These are phyloP conservation scores for Leishmania martiniquensis DNA, from an alignment of 208 protist species.

Conservation along the genomic window DNA sequence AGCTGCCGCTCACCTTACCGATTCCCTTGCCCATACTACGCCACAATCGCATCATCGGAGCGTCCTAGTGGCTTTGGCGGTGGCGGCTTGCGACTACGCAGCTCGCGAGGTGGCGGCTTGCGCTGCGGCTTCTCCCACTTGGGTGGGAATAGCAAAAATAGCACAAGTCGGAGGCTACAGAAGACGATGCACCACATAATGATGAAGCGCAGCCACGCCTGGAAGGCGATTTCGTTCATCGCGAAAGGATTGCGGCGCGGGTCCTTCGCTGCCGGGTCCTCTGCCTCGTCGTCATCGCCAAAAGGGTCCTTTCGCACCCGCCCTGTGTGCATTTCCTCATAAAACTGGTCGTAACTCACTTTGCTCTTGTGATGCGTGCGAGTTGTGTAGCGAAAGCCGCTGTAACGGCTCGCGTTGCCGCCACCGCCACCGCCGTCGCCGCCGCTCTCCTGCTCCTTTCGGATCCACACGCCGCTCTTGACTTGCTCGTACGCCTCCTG, in stretches of 20 bases:
- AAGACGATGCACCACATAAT: slow-evolving; percentile 86
- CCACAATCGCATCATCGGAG: slow-evolving; percentile 31
- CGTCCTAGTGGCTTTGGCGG: slow-evolving; percentile 70
- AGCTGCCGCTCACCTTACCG: too few relatives aligned
- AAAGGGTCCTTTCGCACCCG: slow-evolving; percentile 80
- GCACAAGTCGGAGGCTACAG: slow-evolving; percentile 54
- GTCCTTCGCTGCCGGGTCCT: slow-evolving; percentile 43
- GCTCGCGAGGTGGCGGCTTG: slow-evolving; percentile 69
- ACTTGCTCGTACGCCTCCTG: slow-evolving; percentile 91
- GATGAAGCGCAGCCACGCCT: slow-evolving; percentile 90
- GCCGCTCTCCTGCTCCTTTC: slow-evolving; percentile 45
- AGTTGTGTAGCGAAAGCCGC: slow-evolving; percentile 89
- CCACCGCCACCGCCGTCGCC: slow-evolving; percentile 45
- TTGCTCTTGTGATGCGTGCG: slow-evolving; percentile 78
- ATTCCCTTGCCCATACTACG: slow-evolving; percentile 9
- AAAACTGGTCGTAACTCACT: slow-evolving; percentile 91
- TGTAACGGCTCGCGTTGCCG: slow-evolving; percentile 74
- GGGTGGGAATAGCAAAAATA: slow-evolving; percentile 86
- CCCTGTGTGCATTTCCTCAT: slow-evolving; percentile 92
- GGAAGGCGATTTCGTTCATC: slow-evolving; percentile 77
- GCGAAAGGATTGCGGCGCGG: slow-evolving; percentile 81
- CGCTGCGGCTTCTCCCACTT: slow-evolving; percentile 70
- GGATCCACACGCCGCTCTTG: slow-evolving; percentile 87
- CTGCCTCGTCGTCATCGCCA: slow-evolving; percentile 76
- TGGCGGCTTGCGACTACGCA: slow-evolving; percentile 35